Evolutionary conservation across 805 yeast species (phyloP).

Genomic region (Lachancea waltii): DNA sequence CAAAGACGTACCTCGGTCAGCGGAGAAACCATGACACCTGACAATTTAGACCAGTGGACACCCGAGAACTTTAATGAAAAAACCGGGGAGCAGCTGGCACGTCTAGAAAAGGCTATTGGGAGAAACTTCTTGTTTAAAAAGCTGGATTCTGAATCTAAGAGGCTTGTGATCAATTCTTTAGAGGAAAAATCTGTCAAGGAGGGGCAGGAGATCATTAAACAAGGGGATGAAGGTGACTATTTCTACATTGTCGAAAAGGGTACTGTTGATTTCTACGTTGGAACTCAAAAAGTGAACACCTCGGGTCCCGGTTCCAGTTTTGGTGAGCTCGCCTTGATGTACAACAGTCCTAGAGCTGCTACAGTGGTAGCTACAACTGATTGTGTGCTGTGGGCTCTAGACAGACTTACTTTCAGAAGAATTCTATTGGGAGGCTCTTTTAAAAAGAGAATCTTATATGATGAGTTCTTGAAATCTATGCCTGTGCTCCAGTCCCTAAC

Average conservation of each 20-base stretch:
- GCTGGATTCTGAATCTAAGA: constrained; percentile 69
- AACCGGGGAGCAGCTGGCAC: constrained; percentile 53
- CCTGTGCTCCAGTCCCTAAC: constrained; percentile 71
- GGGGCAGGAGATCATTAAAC: constrained; percentile 65
- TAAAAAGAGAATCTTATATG: constrained; percentile 85
- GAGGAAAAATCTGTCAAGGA: constrained; percentile 58
- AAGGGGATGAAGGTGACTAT: constrained; percentile 93
- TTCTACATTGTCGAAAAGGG: constrained; percentile 86
- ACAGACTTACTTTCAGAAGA: constrained; percentile 86
- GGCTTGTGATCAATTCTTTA: constrained; percentile 76
- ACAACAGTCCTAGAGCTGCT: constrained; percentile 96
- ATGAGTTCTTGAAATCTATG: constrained; percentile 78
- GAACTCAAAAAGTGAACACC: constrained; percentile 56
- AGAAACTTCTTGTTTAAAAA: constrained; percentile 81
- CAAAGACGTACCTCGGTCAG: constrained; percentile 84
- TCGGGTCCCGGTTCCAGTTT: constrained; percentile 86
- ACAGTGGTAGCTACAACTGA: constrained; percentile 73
- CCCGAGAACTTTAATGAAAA: constrained; percentile 54
- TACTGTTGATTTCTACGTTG: constrained; percentile 69
- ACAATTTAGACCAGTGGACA: constrained; percentile 68
- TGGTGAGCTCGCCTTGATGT: constrained; percentile 96
- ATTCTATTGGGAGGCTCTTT: constrained; percentile 87
- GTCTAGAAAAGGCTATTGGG: constrained; percentile 64
- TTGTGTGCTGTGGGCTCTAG: constrained; percentile 83
- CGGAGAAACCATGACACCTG: constrained; percentile 82